These are phyloP conservation scores for Solanum tarapatanum DNA, from an alignment of 257 asterid genomes.

Conservation along the genomic window DNA sequence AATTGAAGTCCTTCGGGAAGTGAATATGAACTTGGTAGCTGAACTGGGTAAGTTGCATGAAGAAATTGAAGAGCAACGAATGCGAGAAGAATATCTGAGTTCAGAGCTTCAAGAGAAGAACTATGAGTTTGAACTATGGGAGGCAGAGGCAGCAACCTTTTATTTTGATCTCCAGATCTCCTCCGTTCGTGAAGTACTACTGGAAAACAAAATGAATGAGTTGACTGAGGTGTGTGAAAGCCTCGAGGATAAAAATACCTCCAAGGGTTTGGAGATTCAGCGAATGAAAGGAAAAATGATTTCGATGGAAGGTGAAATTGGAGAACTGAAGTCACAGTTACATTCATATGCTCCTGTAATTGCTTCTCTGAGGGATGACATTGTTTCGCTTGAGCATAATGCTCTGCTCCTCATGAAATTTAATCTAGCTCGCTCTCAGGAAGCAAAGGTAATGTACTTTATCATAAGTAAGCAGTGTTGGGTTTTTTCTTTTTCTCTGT, in stretches of 20 bases:
- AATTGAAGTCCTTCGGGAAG: constrained; percentile 39
- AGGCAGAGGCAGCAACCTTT: constrained; percentile 69
- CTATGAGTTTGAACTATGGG: constrained; percentile 69
- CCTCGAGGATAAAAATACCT: constrained; percentile 34
- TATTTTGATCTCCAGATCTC: constrained; percentile 83
- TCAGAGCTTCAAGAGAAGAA: constrained; percentile 49
- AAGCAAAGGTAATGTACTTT: constrained; percentile 44
- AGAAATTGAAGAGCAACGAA: constrained; percentile 48
- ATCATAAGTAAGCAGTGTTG: neutral
- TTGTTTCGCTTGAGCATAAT: constrained; percentile 57
- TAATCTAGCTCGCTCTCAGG: constrained; percentile 20
- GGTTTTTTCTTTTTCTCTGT: neutral
- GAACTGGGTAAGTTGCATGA: constrained; percentile 44
- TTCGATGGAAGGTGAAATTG: constrained; percentile 48
- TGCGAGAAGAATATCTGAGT: constrained; percentile 42
- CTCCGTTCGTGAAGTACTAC: constrained; percentile 48
- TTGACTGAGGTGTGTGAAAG: constrained; percentile 43
- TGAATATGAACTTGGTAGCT: constrained; percentile 34
- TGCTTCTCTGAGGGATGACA: constrained; percentile 52
- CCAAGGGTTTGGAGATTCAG: constrained; percentile 45
- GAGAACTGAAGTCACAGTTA: constrained; percentile 43
- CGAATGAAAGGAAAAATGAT: constrained; percentile 42
- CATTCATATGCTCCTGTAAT: constrained; percentile 48
- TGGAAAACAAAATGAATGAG: constrained; percentile 66
- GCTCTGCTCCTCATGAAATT: constrained; percentile 38